Evolutionary conservation across 805 yeast genomes (phyloP), one percentile per base, ranked within the genome.

Genomic region (Candida jianshihensis): DNA sequence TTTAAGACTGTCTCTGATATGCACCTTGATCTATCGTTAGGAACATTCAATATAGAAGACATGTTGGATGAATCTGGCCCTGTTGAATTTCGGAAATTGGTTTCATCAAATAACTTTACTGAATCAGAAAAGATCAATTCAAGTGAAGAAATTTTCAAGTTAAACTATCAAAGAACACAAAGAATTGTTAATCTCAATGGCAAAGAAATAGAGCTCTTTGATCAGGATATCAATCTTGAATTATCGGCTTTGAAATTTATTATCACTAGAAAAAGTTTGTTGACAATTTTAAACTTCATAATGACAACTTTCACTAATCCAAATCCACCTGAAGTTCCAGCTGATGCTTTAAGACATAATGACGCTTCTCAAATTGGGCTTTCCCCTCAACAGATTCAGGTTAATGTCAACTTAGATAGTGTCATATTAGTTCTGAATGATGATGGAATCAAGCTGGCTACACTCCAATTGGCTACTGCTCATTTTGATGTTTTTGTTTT

Each of bases 221-320:
- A 89, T 50, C 96, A 87, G 56, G 78, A 73, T 44, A 72, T 89
- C 5, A 66, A 73, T 8, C 62, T 92, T 34, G 69, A 77, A 30
- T 70, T 92, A 60, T 87, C 96, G 0, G 86, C 94, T 12, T 73
- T 92, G 36, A 75, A 75, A 42, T 69, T 83, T 26, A 81, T 84
- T 3, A 59, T 89, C 6, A 77, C 94, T 0, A 75, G 97, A 33
- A 82, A 76, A 51, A 82, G 95, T 1, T 60, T 84, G 13, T 65
- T 92, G 42, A 81, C 94, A 1, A 62, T 92, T 12, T 60, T 90
- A 44, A 90, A 88, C 55, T 92, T 81, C 55, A 67, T 83, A 2
- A 63, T 89, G 50, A 83, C 87, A 31, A 92, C 97, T 0, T 92
- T 92, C 55, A 82, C 96, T 0, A 81, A 81, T 57, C 95, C 95